A percentile compares a stretch with the other conserved stretches of the same genome.
Conservation (phyloP, 2,329 filamentous ascomycete species). For the Alternaria metachromatica region DNA sequence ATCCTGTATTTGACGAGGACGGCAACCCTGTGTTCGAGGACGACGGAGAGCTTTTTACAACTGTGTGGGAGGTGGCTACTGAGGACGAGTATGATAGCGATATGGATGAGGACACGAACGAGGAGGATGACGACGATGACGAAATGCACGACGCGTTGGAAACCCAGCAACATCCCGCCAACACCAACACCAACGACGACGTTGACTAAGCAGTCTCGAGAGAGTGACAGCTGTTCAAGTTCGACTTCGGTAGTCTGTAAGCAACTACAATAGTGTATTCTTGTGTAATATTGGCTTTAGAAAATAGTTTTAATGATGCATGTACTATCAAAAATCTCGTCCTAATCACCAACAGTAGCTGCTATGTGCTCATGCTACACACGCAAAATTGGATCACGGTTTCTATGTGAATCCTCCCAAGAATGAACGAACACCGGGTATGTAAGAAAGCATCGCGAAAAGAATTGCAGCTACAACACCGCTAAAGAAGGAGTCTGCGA, state of each 20-base stretch:
- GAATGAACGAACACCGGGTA: not conserved
- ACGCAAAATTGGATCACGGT: not conserved
- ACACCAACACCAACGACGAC: not conserved
- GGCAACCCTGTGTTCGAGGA: constrained; percentile 12
- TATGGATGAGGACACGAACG: not conserved
- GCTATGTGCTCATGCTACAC: not conserved
- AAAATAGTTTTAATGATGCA: not conserved
- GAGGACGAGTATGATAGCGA: constrained; percentile 6
- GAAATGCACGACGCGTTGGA: constrained; percentile 8
- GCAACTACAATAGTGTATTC: not conserved
- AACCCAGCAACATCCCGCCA: not conserved
- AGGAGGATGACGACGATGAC: constrained; percentile 8
- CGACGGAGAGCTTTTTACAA: constrained; percentile 14
- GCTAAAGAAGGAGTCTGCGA: not conserved
- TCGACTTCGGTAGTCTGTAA: not conserved
- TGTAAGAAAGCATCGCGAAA: no score
- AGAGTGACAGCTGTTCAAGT: not conserved
- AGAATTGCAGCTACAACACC: no score
- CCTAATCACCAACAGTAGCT: not conserved
- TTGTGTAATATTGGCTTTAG: not conserved
- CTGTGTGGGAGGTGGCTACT: constrained; percentile 7
- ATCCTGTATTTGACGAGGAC: constrained; percentile 4
- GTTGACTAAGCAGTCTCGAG: not conserved
- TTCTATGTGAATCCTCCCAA: not conserved
- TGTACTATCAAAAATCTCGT: not conserved